Conservation (phyloP, 2,329 filamentous ascomycete genomes). For the Rachicladosporium sp. region DNA sequence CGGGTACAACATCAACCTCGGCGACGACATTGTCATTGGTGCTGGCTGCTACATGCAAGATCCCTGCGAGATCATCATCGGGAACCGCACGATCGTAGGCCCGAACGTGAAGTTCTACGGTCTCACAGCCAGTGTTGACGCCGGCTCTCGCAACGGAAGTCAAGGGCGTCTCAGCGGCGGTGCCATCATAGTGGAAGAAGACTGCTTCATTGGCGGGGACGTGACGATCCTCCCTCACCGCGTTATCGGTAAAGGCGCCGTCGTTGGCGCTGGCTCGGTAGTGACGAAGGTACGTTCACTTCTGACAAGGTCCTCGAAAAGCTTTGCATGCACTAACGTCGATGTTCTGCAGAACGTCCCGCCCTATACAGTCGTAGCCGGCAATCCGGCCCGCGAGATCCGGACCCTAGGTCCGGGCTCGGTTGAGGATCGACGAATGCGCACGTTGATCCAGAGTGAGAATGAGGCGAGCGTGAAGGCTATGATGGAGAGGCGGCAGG, state of each 20-base stretch:
- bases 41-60: constrained; percentile 79
- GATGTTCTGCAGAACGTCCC: constrained; percentile 30
- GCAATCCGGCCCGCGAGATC: constrained; percentile 40
- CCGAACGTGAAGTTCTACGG: constrained; percentile 81
- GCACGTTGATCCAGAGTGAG: too few species aligned
- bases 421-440: too few species aligned
- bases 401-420: constrained; percentile 8
- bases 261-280: constrained; percentile 42
- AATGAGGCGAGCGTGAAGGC: too few species aligned
- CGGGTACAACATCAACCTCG: constrained; percentile 86
- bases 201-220: constrained; percentile 53
- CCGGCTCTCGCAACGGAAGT: constrained; percentile 59
- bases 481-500: too few species aligned
- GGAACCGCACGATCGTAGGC: constrained; percentile 57
- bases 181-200: constrained; percentile 62
- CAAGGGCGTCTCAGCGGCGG: constrained; percentile 59
- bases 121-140: constrained; percentile 59
- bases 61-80: constrained; percentile 70
- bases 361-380: constrained; percentile 33
- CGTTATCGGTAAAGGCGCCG: constrained; percentile 41
- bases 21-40: constrained; percentile 71
- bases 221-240: constrained; percentile 48
- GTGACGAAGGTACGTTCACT: constrained; percentile 38
- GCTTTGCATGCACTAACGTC: background rate
- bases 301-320: constrained; percentile 10